Evolutionary conservation across 352 stramenopile genomes (phyloP).

Genomic region (Phytophthora nicotianae): DNA sequence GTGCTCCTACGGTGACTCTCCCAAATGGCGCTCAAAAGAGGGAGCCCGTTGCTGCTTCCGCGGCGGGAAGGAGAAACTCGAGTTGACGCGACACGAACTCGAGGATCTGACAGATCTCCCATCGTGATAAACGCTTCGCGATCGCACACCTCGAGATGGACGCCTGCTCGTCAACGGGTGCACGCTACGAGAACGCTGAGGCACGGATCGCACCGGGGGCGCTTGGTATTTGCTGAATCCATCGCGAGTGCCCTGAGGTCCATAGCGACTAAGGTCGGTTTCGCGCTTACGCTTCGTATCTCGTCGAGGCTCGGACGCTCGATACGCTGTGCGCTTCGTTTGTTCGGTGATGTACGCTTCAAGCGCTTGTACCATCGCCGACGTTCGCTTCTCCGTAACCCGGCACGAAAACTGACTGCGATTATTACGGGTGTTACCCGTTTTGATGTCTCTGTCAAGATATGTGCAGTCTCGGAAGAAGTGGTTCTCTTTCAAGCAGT

Average conservation of each 20-base stretch:
- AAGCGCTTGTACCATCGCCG: background rate
- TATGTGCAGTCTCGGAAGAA: background rate
- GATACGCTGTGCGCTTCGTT: background rate
- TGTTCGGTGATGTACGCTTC: constrained; percentile 11
- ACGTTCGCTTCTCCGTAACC: constrained; percentile 1
- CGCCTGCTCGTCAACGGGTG: background rate
- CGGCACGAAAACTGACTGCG: background rate
- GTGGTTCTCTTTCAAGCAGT: background rate
- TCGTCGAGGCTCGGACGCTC: background rate
- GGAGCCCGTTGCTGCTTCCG: background rate
- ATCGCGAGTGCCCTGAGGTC: background rate
- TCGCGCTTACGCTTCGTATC: background rate
- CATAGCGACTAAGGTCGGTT: background rate
- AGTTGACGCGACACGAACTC: background rate
- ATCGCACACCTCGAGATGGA: background rate
- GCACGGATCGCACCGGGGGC: background rate
- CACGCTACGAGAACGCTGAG: background rate
- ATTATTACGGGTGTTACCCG: background rate
- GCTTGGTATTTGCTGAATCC: background rate
- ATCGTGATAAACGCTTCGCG: background rate
- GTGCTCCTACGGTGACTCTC: background rate
- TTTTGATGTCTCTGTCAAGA: background rate
- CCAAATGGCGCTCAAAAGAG: constrained; percentile 1
- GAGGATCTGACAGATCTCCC: background rate
- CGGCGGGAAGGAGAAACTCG: constrained; percentile 4